Evolutionary conservation across 768 basidiomycete genomes (phyloP).

Genomic region (Termitomyces sp.): DNA sequence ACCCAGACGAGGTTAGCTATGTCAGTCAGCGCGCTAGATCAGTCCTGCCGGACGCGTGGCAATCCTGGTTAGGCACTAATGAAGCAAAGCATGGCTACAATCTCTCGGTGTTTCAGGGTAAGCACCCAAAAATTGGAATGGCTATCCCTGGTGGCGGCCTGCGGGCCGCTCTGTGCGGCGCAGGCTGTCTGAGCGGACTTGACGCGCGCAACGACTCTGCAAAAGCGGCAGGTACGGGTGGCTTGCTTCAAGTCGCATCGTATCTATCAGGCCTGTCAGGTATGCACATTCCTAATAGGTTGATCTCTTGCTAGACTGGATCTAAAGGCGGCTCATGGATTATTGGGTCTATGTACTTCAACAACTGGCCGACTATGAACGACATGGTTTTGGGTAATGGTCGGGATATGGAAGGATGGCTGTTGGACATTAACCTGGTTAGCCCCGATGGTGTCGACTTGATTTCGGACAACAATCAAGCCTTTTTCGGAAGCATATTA

Average conservation of each 20-base stretch:
- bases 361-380: conserved; percentile 53
- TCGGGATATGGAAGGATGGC: conserved; percentile 43
- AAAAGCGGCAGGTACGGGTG: conserved; percentile 56
- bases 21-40: conserved; percentile 34
- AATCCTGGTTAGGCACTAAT: conserved; percentile 53
- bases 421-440: conserved; percentile 50
- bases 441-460: conserved; percentile 48
- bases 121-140: conserved; percentile 51
- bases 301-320: not conserved
- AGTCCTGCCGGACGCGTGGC: conserved; percentile 46
- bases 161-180: conserved; percentile 62
- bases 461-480: conserved; percentile 39
- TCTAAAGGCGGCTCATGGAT: conserved; percentile 61
- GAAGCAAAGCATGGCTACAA: conserved; percentile 49
- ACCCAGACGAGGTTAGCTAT: conserved; percentile 45
- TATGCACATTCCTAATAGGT: conserved; percentile 18
- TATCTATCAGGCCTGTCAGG: conserved; percentile 68
- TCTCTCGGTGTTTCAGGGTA: conserved; percentile 31
- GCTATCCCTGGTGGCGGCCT: conserved; percentile 71
- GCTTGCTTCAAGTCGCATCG: conserved; percentile 63
- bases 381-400: conserved; percentile 59
- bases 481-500: conserved; percentile 49
- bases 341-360: conserved; percentile 55
- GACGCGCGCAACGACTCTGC: conserved; percentile 59
- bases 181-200: conserved; percentile 49